phyloP scores from a whole-genome alignment of 2,329 filamentous ascomycete genomes.

The Neonectria magnoliae region DNA sequence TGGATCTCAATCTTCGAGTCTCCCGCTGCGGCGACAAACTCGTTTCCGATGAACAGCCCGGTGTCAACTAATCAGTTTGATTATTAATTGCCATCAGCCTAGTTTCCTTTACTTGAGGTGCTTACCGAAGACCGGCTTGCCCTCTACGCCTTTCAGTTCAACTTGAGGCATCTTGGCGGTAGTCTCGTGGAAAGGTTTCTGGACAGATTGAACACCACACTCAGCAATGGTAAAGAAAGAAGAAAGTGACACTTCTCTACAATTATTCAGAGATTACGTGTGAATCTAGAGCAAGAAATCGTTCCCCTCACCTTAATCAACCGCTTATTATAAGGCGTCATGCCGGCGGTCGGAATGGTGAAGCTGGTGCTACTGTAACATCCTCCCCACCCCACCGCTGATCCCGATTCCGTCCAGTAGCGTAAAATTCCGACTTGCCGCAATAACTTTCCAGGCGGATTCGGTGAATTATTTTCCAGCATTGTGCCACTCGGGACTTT shows the following conservation, averaged over 20 bases:
- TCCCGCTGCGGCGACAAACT: conserved; percentile 1
- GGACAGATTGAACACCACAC: neutral
- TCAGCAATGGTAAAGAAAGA: neutral
- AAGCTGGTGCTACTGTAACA: neutral
- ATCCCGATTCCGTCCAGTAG: neutral
- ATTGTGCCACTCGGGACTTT: neutral
- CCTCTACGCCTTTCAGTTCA: neutral
- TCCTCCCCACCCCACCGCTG: too few species aligned
- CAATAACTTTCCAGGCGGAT: neutral
- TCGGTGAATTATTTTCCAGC: neutral
- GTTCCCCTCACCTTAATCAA: neutral
- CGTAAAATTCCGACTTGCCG: neutral
- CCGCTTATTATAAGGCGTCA: neutral
- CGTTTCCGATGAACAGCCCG: conserved; percentile 16
- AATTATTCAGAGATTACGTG: too few species aligned
- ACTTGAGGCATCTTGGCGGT: neutral
- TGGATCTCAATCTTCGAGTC: neutral
- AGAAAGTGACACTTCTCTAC: too few species aligned
- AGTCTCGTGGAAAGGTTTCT: neutral
- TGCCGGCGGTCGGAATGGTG: neutral
- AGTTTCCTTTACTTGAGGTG: too few species aligned
- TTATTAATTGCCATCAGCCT: too few species aligned
- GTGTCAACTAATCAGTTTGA: neutral
- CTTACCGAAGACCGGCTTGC: neutral
- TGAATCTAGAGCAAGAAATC: neutral